A percentile compares a stretch with the other conserved stretches of the same genome.
phyloP scores from a whole-genome alignment of 192 early-diverging fungal species.

The Cetraspora pellucida region DNA sequence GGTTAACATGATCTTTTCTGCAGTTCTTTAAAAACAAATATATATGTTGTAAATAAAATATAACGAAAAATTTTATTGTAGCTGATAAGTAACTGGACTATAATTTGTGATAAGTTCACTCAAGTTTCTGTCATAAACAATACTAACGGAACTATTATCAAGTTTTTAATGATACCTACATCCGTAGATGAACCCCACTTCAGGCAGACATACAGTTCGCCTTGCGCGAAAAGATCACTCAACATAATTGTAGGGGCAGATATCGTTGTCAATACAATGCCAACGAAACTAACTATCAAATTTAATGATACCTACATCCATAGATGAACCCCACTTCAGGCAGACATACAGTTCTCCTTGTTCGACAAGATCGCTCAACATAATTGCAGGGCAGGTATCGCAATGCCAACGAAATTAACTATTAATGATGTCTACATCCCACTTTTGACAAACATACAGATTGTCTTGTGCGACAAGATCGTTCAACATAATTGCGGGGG shows the following conservation, averaged over 20 bases:
- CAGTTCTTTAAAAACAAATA: conserved; percentile 4
- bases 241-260: neutral
- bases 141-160: conserved; percentile 13
- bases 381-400: neutral
- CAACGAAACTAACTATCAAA: conserved; percentile 9
- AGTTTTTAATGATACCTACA: neutral
- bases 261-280: neutral
- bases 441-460: no score
- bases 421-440: no score
- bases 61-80: neutral
- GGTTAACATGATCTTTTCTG: conserved; percentile 2
- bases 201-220: conserved; percentile 12
- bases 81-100: neutral
- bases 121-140: conserved; percentile 6
- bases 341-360: conserved; percentile 9
- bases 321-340: conserved; percentile 18
- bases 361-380: conserved; percentile 19
- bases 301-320: neutral
- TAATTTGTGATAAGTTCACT: conserved; percentile 27
- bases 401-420: no score
- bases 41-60: neutral
- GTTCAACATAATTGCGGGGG: no score
- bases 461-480: no score
- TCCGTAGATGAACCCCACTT: conserved; percentile 14
- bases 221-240: conserved; percentile 25